Evolutionary conservation across 331 rosid species (phyloP).

Genomic region (Rosa hybrid): DNA sequence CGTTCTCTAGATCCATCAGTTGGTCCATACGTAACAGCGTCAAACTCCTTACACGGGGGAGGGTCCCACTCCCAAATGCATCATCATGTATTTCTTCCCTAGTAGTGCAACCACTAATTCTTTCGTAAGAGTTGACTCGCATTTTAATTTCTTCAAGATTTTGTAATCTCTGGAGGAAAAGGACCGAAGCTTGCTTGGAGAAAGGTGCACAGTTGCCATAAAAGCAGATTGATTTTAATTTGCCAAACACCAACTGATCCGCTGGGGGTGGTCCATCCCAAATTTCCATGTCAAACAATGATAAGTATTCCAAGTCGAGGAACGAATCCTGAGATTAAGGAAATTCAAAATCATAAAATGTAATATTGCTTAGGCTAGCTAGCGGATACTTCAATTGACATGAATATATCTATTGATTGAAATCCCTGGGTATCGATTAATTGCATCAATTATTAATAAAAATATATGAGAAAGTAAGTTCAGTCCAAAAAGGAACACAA

Average conservation of each 20-base stretch:
- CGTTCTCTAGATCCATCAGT: background rate
- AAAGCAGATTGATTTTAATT: background rate
- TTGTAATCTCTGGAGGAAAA: background rate
- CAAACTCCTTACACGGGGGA: background rate
- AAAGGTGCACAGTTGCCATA: too few species aligned
- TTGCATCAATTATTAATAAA: too few species aligned
- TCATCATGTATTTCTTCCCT: background rate
- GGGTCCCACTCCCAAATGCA: background rate
- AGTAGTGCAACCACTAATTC: too few species aligned
- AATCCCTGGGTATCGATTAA: too few species aligned
- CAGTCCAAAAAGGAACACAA: too few species aligned
- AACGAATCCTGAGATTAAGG: background rate
- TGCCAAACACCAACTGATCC: background rate
- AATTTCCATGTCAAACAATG: background rate
- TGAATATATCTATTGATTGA: too few species aligned
- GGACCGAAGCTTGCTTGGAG: background rate
- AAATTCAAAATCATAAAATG: too few species aligned
- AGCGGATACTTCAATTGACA: too few species aligned
- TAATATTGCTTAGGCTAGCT: too few species aligned
- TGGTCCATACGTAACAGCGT: accelerated
- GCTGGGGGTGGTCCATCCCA: background rate
- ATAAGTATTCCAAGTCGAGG: background rate
- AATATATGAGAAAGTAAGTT: too few species aligned
- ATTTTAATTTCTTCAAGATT: background rate
- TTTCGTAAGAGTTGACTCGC: background rate